Conservation (phyloP, 495 filamentous ascomycete genomes). For the Copromyces sp. region DNA sequence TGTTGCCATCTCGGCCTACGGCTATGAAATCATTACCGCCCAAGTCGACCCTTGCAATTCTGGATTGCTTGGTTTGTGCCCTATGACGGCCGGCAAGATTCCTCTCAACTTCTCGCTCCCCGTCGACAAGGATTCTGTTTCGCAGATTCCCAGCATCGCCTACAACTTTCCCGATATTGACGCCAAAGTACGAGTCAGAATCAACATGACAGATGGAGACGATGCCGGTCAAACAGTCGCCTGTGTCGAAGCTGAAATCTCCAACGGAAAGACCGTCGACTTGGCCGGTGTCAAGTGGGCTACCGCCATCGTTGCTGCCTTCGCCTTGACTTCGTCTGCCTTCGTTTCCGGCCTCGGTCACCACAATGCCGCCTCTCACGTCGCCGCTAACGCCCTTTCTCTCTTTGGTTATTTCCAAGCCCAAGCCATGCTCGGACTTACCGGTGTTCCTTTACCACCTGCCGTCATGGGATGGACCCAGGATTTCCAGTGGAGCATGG, state of each 20-base stretch:
- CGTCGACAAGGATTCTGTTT: constrained; percentile 46
- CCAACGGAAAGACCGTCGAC: constrained; percentile 90
- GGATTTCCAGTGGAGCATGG: constrained; percentile 99
- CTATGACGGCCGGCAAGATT: constrained; percentile 83
- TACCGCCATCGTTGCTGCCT: constrained; percentile 82
- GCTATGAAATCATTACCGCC: constrained; percentile 54
- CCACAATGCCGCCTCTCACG: constrained; percentile 91
- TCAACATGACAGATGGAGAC: constrained; percentile 52
- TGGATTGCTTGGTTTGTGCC: constrained; percentile 70
- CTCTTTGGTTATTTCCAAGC: constrained; percentile 95
- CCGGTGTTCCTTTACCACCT: constrained; percentile 69
- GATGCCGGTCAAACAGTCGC: constrained; percentile 51
- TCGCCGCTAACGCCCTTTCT: constrained; percentile 87
- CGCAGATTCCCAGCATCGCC: constrained; percentile 69
- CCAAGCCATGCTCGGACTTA: constrained; percentile 91
- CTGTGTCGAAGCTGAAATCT: constrained; percentile 82
- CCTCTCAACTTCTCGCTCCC: constrained; percentile 61
- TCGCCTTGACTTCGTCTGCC: constrained; percentile 75
- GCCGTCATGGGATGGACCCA: constrained; percentile 93
- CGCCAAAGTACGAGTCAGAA: constrained; percentile 67
- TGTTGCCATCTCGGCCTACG: constrained; percentile 70
- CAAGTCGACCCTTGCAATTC: constrained; percentile 67
- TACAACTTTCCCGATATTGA: constrained; percentile 91
- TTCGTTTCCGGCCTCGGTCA: constrained; percentile 77
- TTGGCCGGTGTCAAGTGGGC: constrained; percentile 82